Conservation (phyloP, 169 alveolate species). For the Plasmodium billcollinsi region DNA sequence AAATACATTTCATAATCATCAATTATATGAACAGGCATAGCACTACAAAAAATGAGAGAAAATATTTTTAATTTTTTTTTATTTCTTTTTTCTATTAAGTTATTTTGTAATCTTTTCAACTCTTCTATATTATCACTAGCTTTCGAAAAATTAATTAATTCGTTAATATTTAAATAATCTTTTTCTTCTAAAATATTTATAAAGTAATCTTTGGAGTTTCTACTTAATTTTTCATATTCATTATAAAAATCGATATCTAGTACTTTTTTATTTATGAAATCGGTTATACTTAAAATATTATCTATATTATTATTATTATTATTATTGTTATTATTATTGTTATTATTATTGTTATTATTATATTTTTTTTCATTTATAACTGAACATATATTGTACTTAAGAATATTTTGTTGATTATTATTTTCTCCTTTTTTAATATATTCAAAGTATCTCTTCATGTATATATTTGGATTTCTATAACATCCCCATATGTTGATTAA, state of each 20-base stretch:
- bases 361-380: too few species aligned
- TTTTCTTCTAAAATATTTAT: slow-evolving; percentile 21
- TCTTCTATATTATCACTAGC: slow-evolving; percentile 6
- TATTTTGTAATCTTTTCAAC: neutral
- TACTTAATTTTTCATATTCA: slow-evolving; percentile 22
- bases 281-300: slow-evolving; percentile 32
- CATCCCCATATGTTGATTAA: slow-evolving; percentile 54
- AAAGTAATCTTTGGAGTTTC: slow-evolving; percentile 11
- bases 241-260: slow-evolving; percentile 55
- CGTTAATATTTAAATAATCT: slow-evolving; percentile 46
- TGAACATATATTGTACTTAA: neutral
- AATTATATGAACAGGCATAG: slow-evolving; percentile 47
- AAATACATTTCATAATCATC: slow-evolving; percentile 14
- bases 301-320: neutral
- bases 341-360: too few species aligned
- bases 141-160: slow-evolving; percentile 46
- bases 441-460: slow-evolving; percentile 59
- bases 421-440: neutral
- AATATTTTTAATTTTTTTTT: slow-evolving; percentile 25
- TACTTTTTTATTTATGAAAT: slow-evolving; percentile 46
- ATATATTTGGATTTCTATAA: slow-evolving; percentile 22
- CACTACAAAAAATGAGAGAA: slow-evolving; percentile 30
- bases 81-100: slow-evolving; percentile 6
- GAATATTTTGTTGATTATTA: too few species aligned
- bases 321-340: neutral